Evolutionary conservation across 495 filamentous ascomycete species (phyloP).

Genomic region (Elasticomyces elasticus): DNA sequence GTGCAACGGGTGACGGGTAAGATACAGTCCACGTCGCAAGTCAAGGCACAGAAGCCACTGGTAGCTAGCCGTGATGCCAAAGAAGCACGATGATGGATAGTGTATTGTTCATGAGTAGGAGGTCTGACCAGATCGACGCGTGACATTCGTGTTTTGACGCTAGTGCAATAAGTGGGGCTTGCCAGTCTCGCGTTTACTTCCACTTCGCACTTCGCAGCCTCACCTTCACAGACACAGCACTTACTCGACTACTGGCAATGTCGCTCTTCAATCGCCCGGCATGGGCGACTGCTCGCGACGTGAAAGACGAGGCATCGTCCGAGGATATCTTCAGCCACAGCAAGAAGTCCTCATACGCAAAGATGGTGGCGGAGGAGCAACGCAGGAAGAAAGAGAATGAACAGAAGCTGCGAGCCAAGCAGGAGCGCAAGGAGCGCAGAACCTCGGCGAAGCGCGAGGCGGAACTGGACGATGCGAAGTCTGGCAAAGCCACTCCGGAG

Average conservation of each 20-base stretch:
- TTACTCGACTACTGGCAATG: conserved; percentile 23
- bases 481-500: not conserved
- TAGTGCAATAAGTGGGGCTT: too few species aligned
- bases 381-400: conserved; percentile 30
- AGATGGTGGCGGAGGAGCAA: conserved; percentile 48
- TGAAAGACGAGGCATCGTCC: conserved; percentile 39
- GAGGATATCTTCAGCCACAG: conserved; percentile 52
- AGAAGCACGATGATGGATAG: too few species aligned
- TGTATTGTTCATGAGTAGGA: too few species aligned
- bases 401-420: conserved; percentile 22
- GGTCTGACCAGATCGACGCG: too few species aligned
- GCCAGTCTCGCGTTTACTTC: too few species aligned
- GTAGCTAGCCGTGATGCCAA: too few species aligned
- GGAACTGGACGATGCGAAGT: conserved; percentile 19
- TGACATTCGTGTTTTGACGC: too few species aligned
- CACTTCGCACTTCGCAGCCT: too few species aligned
- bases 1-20: too few species aligned
- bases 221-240: too few species aligned
- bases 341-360: conserved; percentile 44
- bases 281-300: conserved; percentile 34
- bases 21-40: too few species aligned
- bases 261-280: conserved; percentile 60
- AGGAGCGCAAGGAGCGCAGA: conserved; percentile 25
- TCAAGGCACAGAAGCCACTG: too few species aligned
- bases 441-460: conserved; percentile 11